phyloP scores from a whole-genome alignment of 805 yeast genomes.

The Sugiyamaella boreocaroliniensis region DNA sequence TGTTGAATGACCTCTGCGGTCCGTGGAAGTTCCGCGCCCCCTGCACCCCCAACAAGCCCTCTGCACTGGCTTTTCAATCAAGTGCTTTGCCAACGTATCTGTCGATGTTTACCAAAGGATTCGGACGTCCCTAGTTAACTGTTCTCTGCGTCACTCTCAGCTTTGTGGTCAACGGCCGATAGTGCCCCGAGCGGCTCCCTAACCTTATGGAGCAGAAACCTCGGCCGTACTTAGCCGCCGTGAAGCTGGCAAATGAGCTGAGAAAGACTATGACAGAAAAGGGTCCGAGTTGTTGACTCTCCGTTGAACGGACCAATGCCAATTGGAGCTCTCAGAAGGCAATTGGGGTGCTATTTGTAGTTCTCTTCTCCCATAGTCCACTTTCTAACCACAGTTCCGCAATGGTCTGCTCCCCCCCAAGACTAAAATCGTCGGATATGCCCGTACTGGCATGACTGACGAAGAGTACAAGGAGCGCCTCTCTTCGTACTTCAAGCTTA shows the following conservation, averaged over 20 bases:
- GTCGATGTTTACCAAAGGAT: too few species aligned
- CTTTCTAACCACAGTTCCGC: conserved; percentile 30
- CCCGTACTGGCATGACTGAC: conserved; percentile 66
- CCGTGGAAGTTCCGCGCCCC: too few species aligned
- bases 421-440: conserved; percentile 82
- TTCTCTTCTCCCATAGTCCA: too few species aligned
- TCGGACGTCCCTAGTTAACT: background rate
- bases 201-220: background rate
- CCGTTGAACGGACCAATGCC: too few species aligned
- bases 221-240: too few species aligned
- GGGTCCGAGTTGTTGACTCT: too few species aligned
- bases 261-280: too few species aligned
- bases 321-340: background rate
- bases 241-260: too few species aligned
- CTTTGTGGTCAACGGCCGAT: background rate
- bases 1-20: background rate
- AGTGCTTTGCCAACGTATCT: too few species aligned
- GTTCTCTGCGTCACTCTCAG: background rate
- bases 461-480: conserved; percentile 67
- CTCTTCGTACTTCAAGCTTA: conserved; percentile 51
- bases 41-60: too few species aligned
- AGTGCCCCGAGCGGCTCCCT: conserved; percentile 3
- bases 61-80: too few species aligned
- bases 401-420: conserved; percentile 69
- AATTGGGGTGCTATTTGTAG: background rate